phyloP scores from a whole-genome alignment of 208 protist genomes.

The Acanthamoeba triangularis region DNA sequence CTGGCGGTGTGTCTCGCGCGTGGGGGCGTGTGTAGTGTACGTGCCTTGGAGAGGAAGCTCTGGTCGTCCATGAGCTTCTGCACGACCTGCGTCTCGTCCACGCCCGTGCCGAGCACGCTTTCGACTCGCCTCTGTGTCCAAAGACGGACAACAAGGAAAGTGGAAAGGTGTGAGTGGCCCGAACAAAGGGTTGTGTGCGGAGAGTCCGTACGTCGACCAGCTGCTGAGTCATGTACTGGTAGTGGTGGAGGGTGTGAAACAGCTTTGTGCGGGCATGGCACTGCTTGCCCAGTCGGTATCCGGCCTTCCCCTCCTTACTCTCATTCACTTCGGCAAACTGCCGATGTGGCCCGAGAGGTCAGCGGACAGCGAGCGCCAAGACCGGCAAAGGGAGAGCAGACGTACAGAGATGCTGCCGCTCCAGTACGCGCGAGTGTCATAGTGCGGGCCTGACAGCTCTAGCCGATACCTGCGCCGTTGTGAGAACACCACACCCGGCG shows the following conservation, averaged over 20 bases:
- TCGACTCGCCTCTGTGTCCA: not conserved
- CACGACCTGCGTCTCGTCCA: not conserved
- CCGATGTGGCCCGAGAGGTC: not conserved
- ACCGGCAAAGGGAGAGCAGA: not conserved
- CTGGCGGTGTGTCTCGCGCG: not conserved
- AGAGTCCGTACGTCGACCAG: slow-evolving; percentile 1
- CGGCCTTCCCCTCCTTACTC: not conserved
- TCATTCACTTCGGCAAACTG: not conserved
- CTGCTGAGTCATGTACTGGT: slow-evolving; percentile 16
- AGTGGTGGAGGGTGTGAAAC: slow-evolving; percentile 42
- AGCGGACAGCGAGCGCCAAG: not conserved
- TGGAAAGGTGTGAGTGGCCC: not conserved
- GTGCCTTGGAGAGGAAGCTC: not conserved
- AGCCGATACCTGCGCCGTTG: not conserved
- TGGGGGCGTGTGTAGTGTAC: not conserved
- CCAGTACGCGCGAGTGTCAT: slow-evolving; percentile 2
- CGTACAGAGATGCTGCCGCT: slow-evolving; percentile 43
- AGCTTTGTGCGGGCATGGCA: not conserved
- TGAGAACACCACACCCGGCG: not conserved
- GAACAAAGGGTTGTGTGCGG: not conserved
- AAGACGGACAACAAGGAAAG: not conserved
- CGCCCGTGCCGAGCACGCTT: not conserved
- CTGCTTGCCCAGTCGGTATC: not conserved
- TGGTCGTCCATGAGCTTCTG: not conserved
- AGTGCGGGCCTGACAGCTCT: slow-evolving; percentile 8